Evolutionary conservation across 2,329 filamentous ascomycete genomes (phyloP), one percentile per base, ranked within the genome.

Genomic region (Paramyrothecium sp.): DNA sequence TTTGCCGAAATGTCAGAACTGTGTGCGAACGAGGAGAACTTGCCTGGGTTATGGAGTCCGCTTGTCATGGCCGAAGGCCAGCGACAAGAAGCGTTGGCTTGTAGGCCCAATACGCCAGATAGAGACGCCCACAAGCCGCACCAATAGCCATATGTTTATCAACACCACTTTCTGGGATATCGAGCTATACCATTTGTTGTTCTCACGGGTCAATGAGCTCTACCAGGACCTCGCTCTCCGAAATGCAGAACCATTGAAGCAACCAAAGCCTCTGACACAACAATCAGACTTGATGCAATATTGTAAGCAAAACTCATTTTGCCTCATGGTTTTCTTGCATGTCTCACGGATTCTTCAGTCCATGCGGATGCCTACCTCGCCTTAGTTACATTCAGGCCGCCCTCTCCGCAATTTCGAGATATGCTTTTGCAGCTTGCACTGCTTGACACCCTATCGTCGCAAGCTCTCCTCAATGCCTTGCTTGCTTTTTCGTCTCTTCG

Each of bases 401-500:
- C 51, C 3, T 41, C 30, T 10, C 22, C 10, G 3, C n/a, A 53
- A 3, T 61, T 63, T 13, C 60, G 63, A 10, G 58, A 65, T 46
- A 17, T 38, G 3, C 54, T 65, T 1, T 21, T 63, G 20, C 54
- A 26, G 8, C 58, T 63, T 58, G 51, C 55, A 4, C 8, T 55
- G 4, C 17, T n/a, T 3, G 54, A 56, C 11, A 55, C 54, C 0
- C 1, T 30, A 8, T 26, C 61, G 16, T 52, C 57, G 1, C 50
- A 48, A 8, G 63, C 63, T 22, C 61, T 65, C 17, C 56, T 62
- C 2, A 19, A 58, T 33, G 61, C 63, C 0, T 7, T 65, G 2
- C 58, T 65, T 12, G 63, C 63, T 4, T 56, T 59, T 41, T 59
- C 63, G 3, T 63, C 60, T 1, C 57, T 65, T 5, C 63, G 61